A percentile compares a stretch with the other conserved stretches of the same genome.
Conservation (phyloP, 1,284 basidiomycete species). For the Cystobasidium pallidum region DNA sequence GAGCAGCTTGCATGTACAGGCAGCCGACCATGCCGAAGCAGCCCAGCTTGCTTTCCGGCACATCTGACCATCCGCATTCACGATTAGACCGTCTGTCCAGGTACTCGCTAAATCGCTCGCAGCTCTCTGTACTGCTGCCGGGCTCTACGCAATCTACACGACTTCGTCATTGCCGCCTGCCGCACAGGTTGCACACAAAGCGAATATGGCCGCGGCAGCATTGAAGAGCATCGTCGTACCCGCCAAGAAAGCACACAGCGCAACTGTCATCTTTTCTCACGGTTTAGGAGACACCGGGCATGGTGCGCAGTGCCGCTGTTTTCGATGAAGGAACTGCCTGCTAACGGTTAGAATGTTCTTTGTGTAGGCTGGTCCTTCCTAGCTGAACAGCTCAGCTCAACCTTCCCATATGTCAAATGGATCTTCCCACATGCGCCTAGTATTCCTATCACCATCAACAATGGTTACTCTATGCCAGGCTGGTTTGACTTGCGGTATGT, state of each 20-base stretch:
- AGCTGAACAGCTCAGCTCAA: slow-evolving; percentile 44
- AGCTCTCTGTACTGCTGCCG: slow-evolving; percentile 22
- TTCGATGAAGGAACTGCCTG: too few relatives aligned
- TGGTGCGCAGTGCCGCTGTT: slow-evolving; percentile 45
- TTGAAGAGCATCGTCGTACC: slow-evolving; percentile 33
- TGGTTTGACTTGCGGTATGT: slow-evolving; percentile 14
- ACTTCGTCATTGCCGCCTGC: background rate
- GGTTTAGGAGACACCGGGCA: slow-evolving; percentile 56
- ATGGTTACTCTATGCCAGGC: slow-evolving; percentile 59
- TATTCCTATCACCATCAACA: slow-evolving; percentile 69
- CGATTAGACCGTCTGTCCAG: background rate
- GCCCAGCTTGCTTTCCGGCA: background rate
- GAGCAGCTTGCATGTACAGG: background rate
- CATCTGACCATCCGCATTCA: background rate
- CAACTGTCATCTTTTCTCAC: slow-evolving; percentile 85
- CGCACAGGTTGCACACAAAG: background rate
- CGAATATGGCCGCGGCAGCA: slow-evolving; percentile 17
- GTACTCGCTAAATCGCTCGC: background rate
- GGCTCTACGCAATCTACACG: background rate
- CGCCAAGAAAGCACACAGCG: slow-evolving; percentile 66
- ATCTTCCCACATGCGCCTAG: slow-evolving; percentile 57
- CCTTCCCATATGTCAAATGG: slow-evolving; percentile 51
- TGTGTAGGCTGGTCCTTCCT: slow-evolving; percentile 44
- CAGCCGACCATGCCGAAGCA: background rate
- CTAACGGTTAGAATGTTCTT: background rate